These are phyloP conservation scores for Mycocentrospora acerina DNA, from an alignment of 2,329 filamentous ascomycete species.

Conservation along the genomic window DNA sequence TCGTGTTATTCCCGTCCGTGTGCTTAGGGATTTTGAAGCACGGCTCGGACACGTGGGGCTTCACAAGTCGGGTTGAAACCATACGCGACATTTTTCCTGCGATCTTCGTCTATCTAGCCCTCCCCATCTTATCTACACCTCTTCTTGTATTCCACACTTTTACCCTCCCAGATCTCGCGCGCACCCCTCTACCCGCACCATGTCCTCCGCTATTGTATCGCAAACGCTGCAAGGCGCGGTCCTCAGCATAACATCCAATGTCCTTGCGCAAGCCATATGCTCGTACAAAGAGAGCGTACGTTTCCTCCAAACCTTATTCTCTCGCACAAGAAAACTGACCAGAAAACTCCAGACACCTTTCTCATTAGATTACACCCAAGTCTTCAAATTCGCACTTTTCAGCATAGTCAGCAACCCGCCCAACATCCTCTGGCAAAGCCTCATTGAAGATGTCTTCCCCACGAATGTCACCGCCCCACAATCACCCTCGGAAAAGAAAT, in stretches of 20 bases:
- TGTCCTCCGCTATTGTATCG: conserved; percentile 35
- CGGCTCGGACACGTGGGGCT: neutral
- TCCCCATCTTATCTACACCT: neutral
- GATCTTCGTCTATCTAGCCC: conserved; percentile 1
- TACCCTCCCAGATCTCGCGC: neutral
- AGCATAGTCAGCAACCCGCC: conserved; percentile 72
- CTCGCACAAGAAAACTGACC: conserved; percentile 9
- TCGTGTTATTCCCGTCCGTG: too few relatives aligned
- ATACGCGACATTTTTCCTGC: neutral
- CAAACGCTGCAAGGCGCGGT: conserved; percentile 62
- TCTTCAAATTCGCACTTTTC: conserved; percentile 78
- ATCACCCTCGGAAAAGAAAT: conserved; percentile 29
- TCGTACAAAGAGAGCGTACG: conserved; percentile 62
- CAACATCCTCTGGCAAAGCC: conserved; percentile 85
- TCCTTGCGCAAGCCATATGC: conserved; percentile 70
- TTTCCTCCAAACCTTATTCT: neutral
- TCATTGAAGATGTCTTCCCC: conserved; percentile 73
- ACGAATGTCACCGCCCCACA: conserved; percentile 46
- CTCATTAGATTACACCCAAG: conserved; percentile 63
- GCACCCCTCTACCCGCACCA: conserved; percentile 11
- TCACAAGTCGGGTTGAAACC: neutral
- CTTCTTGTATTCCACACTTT: neutral
- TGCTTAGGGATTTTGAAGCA: neutral
- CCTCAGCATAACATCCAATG: conserved; percentile 67
- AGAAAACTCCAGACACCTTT: conserved; percentile 54